A percentile compares a stretch with the other conserved stretches of the same genome.
Evolutionary conservation across 208 protist species (phyloP).

Genomic region (Wallacemonas sp.): DNA sequence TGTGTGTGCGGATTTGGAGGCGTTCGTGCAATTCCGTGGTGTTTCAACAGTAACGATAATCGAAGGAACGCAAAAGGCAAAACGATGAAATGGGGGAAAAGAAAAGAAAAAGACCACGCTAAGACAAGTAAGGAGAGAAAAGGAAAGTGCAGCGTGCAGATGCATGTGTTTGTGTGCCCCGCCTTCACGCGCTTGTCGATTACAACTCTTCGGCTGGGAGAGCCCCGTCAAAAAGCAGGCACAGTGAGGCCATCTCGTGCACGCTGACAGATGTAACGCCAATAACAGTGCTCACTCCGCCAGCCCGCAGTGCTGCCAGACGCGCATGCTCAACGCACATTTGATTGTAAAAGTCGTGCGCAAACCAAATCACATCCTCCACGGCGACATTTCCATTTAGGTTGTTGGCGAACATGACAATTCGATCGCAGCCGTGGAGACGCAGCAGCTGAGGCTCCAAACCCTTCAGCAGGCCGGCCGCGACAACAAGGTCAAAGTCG

Average conservation of each 20-base stretch:
- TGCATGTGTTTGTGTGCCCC: no score
- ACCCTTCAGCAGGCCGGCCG: slow-evolving; percentile 52
- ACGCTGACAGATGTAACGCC: background rate
- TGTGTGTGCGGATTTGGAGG: background rate
- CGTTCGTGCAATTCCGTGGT: background rate
- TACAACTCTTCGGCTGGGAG: slow-evolving; percentile 2
- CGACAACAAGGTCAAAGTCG: slow-evolving; percentile 74
- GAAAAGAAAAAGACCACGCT: no score
- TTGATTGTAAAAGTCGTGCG: slow-evolving; percentile 66
- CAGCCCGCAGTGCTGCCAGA: slow-evolving; percentile 2
- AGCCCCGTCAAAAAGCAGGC: slow-evolving; percentile 1
- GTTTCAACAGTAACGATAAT: no score
- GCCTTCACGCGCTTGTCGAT: background rate
- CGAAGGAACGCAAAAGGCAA: no score
- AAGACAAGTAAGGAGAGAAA: no score
- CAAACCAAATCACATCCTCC: slow-evolving; percentile 49
- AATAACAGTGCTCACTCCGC: no score
- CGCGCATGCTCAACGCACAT: slow-evolving; percentile 32
- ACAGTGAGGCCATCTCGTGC: slow-evolving; percentile 6
- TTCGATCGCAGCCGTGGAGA: slow-evolving; percentile 45
- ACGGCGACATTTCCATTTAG: slow-evolving; percentile 42
- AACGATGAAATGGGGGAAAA: no score
- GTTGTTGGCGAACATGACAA: slow-evolving; percentile 69
- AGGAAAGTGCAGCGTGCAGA: no score
- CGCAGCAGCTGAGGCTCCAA: slow-evolving; percentile 56